These are phyloP conservation scores for Spathaspora sp. DNA, from an alignment of 805 yeast genomes.

Conservation along the genomic window DNA sequence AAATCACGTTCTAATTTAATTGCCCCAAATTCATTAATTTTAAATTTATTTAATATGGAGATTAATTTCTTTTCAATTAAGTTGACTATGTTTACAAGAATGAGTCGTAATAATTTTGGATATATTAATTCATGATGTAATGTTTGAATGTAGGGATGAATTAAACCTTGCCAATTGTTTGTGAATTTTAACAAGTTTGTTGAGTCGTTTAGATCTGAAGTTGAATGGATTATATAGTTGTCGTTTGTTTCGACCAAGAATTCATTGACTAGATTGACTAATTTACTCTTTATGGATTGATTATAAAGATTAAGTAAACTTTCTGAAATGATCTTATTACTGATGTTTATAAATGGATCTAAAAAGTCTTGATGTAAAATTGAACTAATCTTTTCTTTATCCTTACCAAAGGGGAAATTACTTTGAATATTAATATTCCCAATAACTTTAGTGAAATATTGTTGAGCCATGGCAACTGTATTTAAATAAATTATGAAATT, in stretches of 20 bases:
- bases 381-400: constrained; percentile 26
- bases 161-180: constrained; percentile 58
- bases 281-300: constrained; percentile 43
- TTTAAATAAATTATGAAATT: constrained; percentile 68
- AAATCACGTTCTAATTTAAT: constrained; percentile 80
- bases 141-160: constrained; percentile 62
- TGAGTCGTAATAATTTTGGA: constrained; percentile 42
- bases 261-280: constrained; percentile 41
- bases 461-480: constrained; percentile 61
- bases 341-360: constrained; percentile 27
- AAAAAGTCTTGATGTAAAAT: constrained; percentile 29
- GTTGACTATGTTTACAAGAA: constrained; percentile 53
- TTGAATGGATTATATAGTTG: constrained; percentile 27
- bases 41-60: constrained; percentile 52
- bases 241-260: constrained; percentile 36
- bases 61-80: constrained; percentile 66
- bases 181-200: constrained; percentile 47
- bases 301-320: constrained; percentile 47
- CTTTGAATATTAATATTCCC: constrained; percentile 33
- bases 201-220: constrained; percentile 25
- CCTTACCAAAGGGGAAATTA: constrained; percentile 35
- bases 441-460: constrained; percentile 53
- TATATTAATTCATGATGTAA: constrained; percentile 51
- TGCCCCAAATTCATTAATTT: constrained; percentile 78
- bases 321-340: constrained; percentile 39